Conservation (phyloP, 345 rosid genomes). For the Rhizophora apiculata region DNA sequence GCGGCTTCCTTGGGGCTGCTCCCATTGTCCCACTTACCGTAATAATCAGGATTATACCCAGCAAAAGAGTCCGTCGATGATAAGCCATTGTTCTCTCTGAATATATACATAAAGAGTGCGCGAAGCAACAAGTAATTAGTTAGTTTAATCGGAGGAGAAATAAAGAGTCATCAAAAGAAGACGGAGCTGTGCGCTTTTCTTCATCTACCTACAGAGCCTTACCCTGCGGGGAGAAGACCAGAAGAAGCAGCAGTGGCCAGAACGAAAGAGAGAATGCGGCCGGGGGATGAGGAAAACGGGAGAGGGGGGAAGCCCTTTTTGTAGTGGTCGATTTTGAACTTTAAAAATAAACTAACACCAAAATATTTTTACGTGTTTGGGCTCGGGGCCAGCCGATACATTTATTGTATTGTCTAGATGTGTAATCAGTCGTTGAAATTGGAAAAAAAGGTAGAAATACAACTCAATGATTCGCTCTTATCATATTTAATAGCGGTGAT, state of each 20-base stretch:
- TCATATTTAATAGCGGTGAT: too few species aligned
- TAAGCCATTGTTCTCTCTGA: neutral
- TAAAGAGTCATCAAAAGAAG: neutral
- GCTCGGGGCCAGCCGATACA: too few species aligned
- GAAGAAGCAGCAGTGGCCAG: neutral
- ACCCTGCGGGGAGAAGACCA: neutral
- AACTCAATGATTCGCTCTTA: too few species aligned
- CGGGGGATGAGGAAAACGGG: neutral
- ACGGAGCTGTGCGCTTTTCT: neutral
- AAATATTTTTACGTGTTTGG: too few species aligned
- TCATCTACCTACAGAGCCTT: neutral
- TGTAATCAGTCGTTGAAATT: too few species aligned
- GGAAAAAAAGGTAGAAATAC: too few species aligned
- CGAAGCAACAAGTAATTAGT: neutral
- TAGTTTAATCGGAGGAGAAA: neutral
- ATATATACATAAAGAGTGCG: neutral
- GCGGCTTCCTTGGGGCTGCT: slow-evolving; percentile 52
- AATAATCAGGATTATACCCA: slow-evolving; percentile 25
- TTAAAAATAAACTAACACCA: too few species aligned
- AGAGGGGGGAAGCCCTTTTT: neutral
- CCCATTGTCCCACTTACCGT: slow-evolving; percentile 52
- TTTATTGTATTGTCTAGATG: too few species aligned
- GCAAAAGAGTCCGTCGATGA: slow-evolving; percentile 18
- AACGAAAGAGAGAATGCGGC: neutral
- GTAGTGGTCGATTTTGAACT: neutral